Percentiles rank a stretch among this genome's conserved stretches.
Conservation (phyloP, 345 rosid species). For the Noccaea caerulescens region DNA sequence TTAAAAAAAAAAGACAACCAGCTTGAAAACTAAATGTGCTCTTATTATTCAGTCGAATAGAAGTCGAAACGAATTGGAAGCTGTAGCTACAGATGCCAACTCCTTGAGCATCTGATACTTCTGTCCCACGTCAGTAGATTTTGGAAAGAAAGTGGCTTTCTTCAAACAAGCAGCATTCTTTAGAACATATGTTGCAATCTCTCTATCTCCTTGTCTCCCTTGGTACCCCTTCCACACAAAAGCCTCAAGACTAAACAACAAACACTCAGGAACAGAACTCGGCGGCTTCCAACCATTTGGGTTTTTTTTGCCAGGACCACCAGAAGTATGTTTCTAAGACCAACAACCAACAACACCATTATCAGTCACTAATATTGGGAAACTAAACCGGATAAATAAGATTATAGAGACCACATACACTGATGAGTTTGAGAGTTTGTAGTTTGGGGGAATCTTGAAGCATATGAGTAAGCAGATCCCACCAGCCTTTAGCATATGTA, state of each 20-base stretch:
- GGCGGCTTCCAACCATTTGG: slow-evolving; percentile 15
- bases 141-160: slow-evolving; percentile 8
- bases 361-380: not conserved
- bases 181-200: slow-evolving; percentile 13
- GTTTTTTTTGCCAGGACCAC: not conserved
- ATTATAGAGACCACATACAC: slow-evolving; percentile 10
- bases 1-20: not conserved
- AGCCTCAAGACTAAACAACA: slow-evolving; percentile 9
- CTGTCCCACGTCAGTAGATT: not conserved
- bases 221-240: slow-evolving; percentile 25
- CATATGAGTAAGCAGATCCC: slow-evolving; percentile 15
- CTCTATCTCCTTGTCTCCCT: slow-evolving; percentile 13
- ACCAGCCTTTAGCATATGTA: not conserved
- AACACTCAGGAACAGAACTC: slow-evolving; percentile 14
- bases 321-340: not conserved
- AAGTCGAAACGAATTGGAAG: not conserved
- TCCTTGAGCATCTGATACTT: slow-evolving; percentile 29
- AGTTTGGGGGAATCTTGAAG: slow-evolving; percentile 28
- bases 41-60: slow-evolving; percentile 12
- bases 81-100: slow-evolving; percentile 17
- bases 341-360: not conserved
- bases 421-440: not conserved
- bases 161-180: slow-evolving; percentile 18
- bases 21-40: not conserved
- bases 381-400: not conserved